Base-by-base conservation (phyloP, 2,329 filamentous ascomycete genomes). In the Pleurostoma richardsiae region DNA sequence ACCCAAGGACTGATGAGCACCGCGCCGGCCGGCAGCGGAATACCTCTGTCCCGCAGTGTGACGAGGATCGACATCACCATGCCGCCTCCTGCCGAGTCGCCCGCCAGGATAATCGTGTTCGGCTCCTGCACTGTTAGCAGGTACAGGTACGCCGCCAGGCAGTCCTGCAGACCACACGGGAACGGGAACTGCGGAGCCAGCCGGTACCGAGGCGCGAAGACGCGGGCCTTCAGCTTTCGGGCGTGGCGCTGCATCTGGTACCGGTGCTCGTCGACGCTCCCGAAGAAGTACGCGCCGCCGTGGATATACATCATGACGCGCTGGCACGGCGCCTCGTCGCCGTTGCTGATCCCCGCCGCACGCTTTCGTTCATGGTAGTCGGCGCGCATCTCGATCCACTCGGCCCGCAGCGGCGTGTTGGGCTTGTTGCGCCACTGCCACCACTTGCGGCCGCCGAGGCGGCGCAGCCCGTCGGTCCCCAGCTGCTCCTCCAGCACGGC, bases 191-290 rank as follows among this genome's bases (percentile, higher is more conserved):
- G 91, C 3, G 92, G 94, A 5, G 94, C 82, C 30, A 99, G 76
- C 39, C 94, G 82, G 65, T 97, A 99, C 51, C 83, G 76, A 4
- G 92, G 87, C 28, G 92, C 90, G 64, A 97, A 83, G 6, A 96
- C 86, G 46, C 90, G 79, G 19, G 90, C 92, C 66, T 94, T 90
- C 50, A 99, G 76, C 69, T 97, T 97, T 45, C 94, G 80, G 29
- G 94, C 94, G 75, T 97, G 91, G 42, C 92, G 80, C 67, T 99
- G 94, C 76, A 99, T 83, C 74, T 97, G 92, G 68, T 97, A 97
- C n/a, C 94, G 84, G 71, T 97, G 94, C 65, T 95, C 91, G 61
- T 96, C 91, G 36, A 96, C 85, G 56, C 90, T 95, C 10, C 94
- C 92, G 63, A 99, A 97, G 68, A 85, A 99, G 68, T 96, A 97